Evolutionary conservation across 2,329 filamentous ascomycete species (phyloP).

Genomic region (Fusarium kyushuense): DNA sequence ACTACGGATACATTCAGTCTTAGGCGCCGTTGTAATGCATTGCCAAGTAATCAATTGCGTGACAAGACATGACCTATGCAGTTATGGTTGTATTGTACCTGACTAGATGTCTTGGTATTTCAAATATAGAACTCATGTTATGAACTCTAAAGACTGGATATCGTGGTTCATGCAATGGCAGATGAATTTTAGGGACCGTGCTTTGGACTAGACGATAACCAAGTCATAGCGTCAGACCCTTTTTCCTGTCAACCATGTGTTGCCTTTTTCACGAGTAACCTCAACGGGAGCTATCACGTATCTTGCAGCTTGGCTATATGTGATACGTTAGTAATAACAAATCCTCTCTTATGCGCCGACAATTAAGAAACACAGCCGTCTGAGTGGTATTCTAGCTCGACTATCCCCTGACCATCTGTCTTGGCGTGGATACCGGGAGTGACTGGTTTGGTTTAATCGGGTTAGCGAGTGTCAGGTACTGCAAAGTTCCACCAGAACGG

Average conservation of each 20-base stretch:
- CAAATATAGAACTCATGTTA: background rate
- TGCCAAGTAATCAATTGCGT: background rate
- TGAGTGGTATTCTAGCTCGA: conserved; percentile 3
- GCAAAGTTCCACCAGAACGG: conserved; percentile 16
- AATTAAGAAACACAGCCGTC: conserved; percentile 6
- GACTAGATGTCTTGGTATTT: background rate
- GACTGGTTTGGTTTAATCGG: conserved; percentile 1
- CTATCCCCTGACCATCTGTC: conserved; percentile 3
- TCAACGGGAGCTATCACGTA: background rate
- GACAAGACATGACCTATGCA: background rate
- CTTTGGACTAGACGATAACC: background rate
- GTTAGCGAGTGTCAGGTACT: conserved; percentile 25
- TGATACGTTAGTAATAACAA: background rate
- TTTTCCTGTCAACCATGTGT: background rate
- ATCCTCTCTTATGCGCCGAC: background rate
- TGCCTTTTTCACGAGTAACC: conserved; percentile 6
- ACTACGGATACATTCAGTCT: background rate
- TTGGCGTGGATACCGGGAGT: conserved; percentile 4
- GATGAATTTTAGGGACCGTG: background rate
- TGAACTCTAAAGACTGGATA: conserved; percentile 9
- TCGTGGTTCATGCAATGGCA: background rate
- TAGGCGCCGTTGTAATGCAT: background rate
- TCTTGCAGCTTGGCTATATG: background rate
- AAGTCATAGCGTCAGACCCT: background rate
- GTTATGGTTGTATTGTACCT: background rate